These are phyloP conservation scores for Jacaranda copaia DNA, from an alignment of 257 asterid species.

Conservation along the genomic window DNA sequence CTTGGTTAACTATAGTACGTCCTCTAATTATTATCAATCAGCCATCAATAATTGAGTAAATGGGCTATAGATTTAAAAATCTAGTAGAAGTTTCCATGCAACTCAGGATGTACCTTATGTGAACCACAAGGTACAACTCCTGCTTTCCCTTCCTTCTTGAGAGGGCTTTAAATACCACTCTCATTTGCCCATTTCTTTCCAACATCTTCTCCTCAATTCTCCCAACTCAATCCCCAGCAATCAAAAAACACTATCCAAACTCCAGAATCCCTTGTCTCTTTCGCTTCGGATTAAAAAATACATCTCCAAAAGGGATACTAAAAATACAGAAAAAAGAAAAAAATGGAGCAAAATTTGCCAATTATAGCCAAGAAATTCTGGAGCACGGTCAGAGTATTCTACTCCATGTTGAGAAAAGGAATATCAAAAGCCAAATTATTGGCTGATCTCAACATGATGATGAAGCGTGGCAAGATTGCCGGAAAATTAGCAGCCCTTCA, in stretches of 20 bases:
- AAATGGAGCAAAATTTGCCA: conserved; percentile 82
- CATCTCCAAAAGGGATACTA: neutral
- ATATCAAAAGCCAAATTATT: conserved; percentile 67
- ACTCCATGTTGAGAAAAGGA: conserved; percentile 75
- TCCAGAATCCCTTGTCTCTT: neutral
- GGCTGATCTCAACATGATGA: conserved; percentile 59
- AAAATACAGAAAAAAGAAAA: neutral
- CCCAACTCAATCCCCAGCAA: conserved; percentile 14
- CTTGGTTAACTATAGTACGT: neutral
- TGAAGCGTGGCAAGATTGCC: conserved; percentile 82
- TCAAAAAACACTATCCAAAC: neutral
- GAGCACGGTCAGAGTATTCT: conserved; percentile 57
- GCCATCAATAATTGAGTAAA: conserved; percentile 44
- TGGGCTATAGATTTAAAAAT: conserved; percentile 22
- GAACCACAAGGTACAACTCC: conserved; percentile 43
- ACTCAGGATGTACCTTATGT: conserved; percentile 34
- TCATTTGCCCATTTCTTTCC: conserved; percentile 8
- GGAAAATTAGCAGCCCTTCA: conserved; percentile 69
- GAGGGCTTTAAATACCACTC: conserved; percentile 49
- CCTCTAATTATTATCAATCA: conserved; percentile 4
- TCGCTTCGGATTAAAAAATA: neutral
- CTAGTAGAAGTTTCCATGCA: conserved; percentile 40
- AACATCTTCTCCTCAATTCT: conserved; percentile 4
- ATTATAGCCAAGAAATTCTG: conserved; percentile 72
- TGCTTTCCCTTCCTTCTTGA: conserved; percentile 12